Evolutionary conservation across 106 monocot species (phyloP).

Genomic region (Platanthera guangdongensis): DNA sequence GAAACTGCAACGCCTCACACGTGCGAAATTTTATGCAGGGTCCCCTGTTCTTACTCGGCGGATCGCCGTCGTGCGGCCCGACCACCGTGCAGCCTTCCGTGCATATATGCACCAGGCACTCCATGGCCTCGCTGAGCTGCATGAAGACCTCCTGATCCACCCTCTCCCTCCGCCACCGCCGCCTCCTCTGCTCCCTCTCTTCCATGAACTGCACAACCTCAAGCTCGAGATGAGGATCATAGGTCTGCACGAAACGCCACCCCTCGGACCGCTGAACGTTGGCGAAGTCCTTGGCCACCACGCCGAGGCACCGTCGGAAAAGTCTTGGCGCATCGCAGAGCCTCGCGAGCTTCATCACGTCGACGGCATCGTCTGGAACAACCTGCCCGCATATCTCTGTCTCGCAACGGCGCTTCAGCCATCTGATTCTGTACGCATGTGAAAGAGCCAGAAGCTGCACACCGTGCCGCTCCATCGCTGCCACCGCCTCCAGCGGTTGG

Average conservation of each 20-base stretch:
- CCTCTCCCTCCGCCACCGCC: conserved; percentile 38
- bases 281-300: conserved; percentile 37
- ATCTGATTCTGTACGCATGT: conserved; percentile 42
- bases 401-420: conserved; percentile 53
- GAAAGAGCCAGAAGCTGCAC: conserved; percentile 42
- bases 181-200: conserved; percentile 49
- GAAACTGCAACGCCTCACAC: conserved; percentile 47
- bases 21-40: conserved; percentile 28
- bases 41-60: conserved; percentile 8
- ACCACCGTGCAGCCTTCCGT: conserved; percentile 41
- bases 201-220: conserved; percentile 51
- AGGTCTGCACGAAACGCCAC: conserved; percentile 45
- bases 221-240: conserved; percentile 63
- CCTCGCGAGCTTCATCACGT: conserved; percentile 34
- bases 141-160: conserved; percentile 39
- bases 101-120: conserved; percentile 62
- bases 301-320: conserved; percentile 40
- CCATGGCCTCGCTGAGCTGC: conserved; percentile 62
- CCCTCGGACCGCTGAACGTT: conserved; percentile 58
- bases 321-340: conserved; percentile 68
- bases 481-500: conserved; percentile 8
- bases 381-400: conserved; percentile 15
- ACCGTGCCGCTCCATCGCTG: conserved; percentile 29
- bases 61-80: conserved; percentile 18
- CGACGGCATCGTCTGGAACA: conserved; percentile 24